Evolutionary conservation across 2,329 filamentous ascomycete genomes (phyloP).

Genomic region (Alternaria dauci): DNA sequence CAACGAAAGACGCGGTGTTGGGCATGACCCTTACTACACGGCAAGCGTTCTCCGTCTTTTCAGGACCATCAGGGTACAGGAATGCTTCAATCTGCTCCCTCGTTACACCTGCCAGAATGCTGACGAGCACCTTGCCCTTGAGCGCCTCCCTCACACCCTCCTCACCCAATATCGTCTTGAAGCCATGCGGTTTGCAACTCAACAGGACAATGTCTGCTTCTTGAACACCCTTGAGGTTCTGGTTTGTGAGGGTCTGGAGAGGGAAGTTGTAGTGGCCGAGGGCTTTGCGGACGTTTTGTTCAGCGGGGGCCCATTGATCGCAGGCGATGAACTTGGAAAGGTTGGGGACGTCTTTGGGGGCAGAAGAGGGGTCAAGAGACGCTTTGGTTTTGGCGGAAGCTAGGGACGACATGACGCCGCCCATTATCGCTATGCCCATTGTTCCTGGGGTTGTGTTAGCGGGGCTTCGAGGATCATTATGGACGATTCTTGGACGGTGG

Average conservation of each 20-base stretch:
- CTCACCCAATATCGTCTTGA: slow-evolving; percentile 71
- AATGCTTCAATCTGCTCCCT: slow-evolving; percentile 71
- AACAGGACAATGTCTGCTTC: slow-evolving; percentile 78
- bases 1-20: slow-evolving; percentile 80
- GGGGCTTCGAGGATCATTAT: background rate
- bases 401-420: slow-evolving; percentile 78
- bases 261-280: slow-evolving; percentile 69
- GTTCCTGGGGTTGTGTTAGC: slow-evolving; percentile 64
- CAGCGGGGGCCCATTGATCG: slow-evolving; percentile 74
- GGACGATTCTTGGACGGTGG: background rate
- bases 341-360: slow-evolving; percentile 49
- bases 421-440: slow-evolving; percentile 85
- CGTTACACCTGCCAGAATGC: slow-evolving; percentile 80
- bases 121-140: slow-evolving; percentile 80
- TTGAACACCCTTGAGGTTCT: slow-evolving; percentile 73
- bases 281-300: slow-evolving; percentile 71
- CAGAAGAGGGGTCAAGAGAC: slow-evolving; percentile 52
- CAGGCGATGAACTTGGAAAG: slow-evolving; percentile 83
- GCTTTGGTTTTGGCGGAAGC: slow-evolving; percentile 51
- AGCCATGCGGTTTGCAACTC: slow-evolving; percentile 81
- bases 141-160: slow-evolving; percentile 76
- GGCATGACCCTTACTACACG: slow-evolving; percentile 82
- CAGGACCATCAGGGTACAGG: slow-evolving; percentile 64
- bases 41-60: slow-evolving; percentile 58
- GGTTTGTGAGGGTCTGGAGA: slow-evolving; percentile 73